phyloP scores from a whole-genome alignment of 1,284 basidiomycete genomes.

The Cronartium quercuum region DNA sequence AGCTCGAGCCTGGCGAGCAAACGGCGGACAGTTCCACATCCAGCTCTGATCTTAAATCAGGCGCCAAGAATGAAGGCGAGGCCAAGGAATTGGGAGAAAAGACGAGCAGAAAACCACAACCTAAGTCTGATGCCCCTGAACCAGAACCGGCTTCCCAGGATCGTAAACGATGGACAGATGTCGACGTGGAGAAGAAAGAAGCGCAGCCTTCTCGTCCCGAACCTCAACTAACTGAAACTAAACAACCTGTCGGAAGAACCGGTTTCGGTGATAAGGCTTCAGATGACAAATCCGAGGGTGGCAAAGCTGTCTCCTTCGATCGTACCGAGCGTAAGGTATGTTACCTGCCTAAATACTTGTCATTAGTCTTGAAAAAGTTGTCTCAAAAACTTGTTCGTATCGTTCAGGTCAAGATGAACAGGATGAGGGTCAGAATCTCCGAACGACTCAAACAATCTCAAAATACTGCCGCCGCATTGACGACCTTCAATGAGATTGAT shows the following conservation, averaged over 20 bases:
- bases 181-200: conserved; percentile 28
- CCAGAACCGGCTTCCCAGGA: conserved; percentile 6
- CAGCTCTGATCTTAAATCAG: not conserved
- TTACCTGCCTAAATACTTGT: not conserved
- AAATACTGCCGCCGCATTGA: conserved; percentile 91
- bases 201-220: conserved; percentile 12
- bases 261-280: conserved; percentile 18
- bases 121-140: not conserved
- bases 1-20: conserved; percentile 69
- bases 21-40: conserved; percentile 56
- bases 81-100: conserved; percentile 14
- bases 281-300: conserved; percentile 53
- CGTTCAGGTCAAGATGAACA: conserved; percentile 82
- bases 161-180: conserved; percentile 23
- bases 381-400: not conserved
- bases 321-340: conserved; percentile 29
- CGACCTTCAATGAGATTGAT: conserved; percentile 99
- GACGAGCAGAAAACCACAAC: conserved; percentile 16
- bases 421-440: conserved; percentile 94
- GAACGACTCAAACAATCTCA: conserved; percentile 98
- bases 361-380: not conserved
- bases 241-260: conserved; percentile 12
- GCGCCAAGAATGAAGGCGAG: conserved; percentile 12
- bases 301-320: conserved; percentile 42
- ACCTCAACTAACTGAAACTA: conserved; percentile 29